Base-by-base conservation (phyloP, 495 filamentous ascomycete species). In the Neurospora discreta region DNA sequence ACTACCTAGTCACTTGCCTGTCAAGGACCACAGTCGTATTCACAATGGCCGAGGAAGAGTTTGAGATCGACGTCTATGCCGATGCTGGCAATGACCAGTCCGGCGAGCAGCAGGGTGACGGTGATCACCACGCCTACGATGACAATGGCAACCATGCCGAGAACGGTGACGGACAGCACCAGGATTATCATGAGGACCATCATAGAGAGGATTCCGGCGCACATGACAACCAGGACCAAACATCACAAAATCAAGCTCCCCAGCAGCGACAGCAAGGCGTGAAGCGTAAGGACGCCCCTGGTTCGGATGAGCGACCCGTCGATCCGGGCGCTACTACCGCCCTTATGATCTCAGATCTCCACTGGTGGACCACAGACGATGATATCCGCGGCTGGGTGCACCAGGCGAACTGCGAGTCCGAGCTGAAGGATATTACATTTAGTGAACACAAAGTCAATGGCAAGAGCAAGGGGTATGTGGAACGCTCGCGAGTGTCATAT, bases 381-480 rank as follows among this genome's bases (percentile, higher is more conserved):
- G 93, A 97, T 73, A 87, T 99, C 72, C 91, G 95, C 67, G 93
- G 91, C 71, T 97, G 93, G 94, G 87, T 91, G 13, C 88, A 89
- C 74, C 84, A 92, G 72, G 91, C 90, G 39, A 85, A 84, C 10
- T 91, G 87, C 74, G 95, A 98, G 78, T 86, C 89, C 65, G 93
- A 97, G 76, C 84, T 99, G 26, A 93, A 93, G 77, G 95, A 97
- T 71, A 90, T 98, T 58, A 97, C 94, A 1, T 98, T 98, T 76
- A 97, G 91, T 73, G 95, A 99, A 78, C 95, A 98, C 81, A 99
- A 99, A 81, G 93, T 98, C 16, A 99, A 99, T 76, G 95, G 95
- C 70, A 99, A 99, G 81, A 95, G 92, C 80, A 98, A 98, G 83
- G 94, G 95, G 95, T 97, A 85, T 75, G 90, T 81, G 58, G 2